phyloP scores from a whole-genome alignment of 225 moss, liverwort and hornwort species.

The Sphagnum contortum region DNA sequence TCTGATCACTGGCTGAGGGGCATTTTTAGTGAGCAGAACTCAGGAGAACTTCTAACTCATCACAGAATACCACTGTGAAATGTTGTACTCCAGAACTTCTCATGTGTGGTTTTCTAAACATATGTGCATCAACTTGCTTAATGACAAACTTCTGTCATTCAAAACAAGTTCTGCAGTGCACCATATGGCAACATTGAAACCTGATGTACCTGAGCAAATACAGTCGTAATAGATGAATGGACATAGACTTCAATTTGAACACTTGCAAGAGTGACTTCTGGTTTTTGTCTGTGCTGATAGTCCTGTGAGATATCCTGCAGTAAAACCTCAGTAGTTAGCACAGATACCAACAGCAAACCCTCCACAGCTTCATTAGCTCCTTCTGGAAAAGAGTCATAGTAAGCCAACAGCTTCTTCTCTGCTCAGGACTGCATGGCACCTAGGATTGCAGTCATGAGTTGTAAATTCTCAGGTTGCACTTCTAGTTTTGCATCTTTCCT shows the following conservation, averaged over 20 bases:
- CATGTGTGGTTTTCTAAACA: no score
- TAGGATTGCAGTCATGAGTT: conserved; percentile 49
- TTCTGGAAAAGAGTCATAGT: conserved; percentile 74
- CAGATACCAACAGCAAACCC: conserved; percentile 54
- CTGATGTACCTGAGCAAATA: conserved; percentile 69
- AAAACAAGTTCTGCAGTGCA: no score
- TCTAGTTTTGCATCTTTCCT: conserved; percentile 45
- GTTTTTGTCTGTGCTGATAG: conserved; percentile 40
- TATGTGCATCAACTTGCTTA: no score
- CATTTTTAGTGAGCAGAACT: no score
- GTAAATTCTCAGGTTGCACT: conserved; percentile 38
- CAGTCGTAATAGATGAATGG: conserved; percentile 64
- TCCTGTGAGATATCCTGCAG: conserved; percentile 45
- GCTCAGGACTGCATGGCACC: conserved; percentile 65
- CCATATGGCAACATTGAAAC: not conserved
- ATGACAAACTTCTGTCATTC: not conserved
- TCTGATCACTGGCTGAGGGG: no score
- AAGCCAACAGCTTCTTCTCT: conserved; percentile 73
- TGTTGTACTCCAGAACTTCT: no score
- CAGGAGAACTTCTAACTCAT: no score
- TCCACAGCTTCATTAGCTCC: conserved; percentile 73
- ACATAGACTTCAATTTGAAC: conserved; percentile 75
- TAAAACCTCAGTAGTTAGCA: conserved; percentile 55
- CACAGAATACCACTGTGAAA: no score
- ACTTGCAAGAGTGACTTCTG: conserved; percentile 47